A percentile compares a stretch with the other conserved stretches of the same genome.
Conservation (phyloP, 257 asterid genomes). For the Lavandula angustifolia region DNA sequence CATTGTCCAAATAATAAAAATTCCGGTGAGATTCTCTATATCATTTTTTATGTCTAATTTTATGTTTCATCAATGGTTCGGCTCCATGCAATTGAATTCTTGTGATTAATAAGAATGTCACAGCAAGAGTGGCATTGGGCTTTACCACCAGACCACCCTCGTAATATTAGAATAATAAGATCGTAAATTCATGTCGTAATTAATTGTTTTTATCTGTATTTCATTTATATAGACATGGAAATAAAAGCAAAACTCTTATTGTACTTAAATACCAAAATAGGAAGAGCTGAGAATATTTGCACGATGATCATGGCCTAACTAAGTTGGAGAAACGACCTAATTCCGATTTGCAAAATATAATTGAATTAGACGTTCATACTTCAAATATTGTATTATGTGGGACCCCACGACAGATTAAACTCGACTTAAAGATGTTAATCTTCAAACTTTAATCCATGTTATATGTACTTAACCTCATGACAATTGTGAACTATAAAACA, state of each 20-base stretch:
- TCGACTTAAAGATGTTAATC: no score
- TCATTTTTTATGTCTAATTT: no score
- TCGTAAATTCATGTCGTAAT: no score
- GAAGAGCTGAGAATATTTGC: background rate
- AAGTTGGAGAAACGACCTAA: background rate
- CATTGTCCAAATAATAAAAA: no score
- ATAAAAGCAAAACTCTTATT: background rate
- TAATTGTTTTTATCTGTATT: background rate
- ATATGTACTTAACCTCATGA: no score
- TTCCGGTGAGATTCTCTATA: no score
- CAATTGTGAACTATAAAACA: no score
- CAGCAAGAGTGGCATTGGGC: background rate
- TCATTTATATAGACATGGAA: background rate
- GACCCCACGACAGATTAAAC: no score
- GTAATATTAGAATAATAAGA: background rate
- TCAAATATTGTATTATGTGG: background rate
- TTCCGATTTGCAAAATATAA: background rate
- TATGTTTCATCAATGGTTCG: no score
- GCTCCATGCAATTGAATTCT: no score
- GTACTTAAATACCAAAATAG: background rate
- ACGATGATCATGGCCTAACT: background rate
- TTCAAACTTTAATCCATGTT: no score
- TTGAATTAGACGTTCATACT: background rate
- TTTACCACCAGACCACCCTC: background rate
- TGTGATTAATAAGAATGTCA: conserved; percentile 10